These are phyloP conservation scores for Francoa sonchifolia DNA, from an alignment of 441 rosid species.

Conservation along the genomic window DNA sequence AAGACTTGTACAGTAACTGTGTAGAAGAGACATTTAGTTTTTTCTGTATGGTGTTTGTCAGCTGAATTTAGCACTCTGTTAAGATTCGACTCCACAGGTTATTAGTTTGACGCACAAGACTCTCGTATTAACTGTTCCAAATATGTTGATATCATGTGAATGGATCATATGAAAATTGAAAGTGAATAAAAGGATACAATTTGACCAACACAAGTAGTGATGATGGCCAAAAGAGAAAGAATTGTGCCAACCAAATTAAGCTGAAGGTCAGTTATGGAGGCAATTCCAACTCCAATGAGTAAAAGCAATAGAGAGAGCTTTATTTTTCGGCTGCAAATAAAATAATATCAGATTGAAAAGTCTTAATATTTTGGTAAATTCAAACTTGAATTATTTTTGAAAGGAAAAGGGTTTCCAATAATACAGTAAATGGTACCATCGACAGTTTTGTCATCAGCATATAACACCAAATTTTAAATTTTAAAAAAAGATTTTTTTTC, in stretches of 20 bases:
- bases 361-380: background rate
- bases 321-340: conserved; percentile 78
- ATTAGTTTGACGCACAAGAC: no score
- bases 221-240: conserved; percentile 71
- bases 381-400: conserved; percentile 81
- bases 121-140: no score
- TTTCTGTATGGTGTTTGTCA: conserved; percentile 92
- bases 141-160: background rate
- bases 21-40: conserved; percentile 86
- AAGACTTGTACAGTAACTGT: conserved; percentile 85
- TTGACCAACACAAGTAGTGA: conserved; percentile 89
- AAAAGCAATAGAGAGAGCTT: conserved; percentile 53
- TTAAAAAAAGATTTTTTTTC: background rate
- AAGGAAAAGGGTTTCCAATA: conserved; percentile 81
- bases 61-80: conserved; percentile 31
- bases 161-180: background rate
- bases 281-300: conserved; percentile 81
- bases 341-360: background rate
- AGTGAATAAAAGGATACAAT: conserved; percentile 50
- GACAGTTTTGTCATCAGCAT: conserved; percentile 95
- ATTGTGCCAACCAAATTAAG: conserved; percentile 71
- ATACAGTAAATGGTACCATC: conserved; percentile 88
- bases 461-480: background rate
- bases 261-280: conserved; percentile 93
- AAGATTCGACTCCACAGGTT: conserved; percentile 14